Conservation (phyloP, 148 eudicot genomes). For the Persicaria maculosa region DNA sequence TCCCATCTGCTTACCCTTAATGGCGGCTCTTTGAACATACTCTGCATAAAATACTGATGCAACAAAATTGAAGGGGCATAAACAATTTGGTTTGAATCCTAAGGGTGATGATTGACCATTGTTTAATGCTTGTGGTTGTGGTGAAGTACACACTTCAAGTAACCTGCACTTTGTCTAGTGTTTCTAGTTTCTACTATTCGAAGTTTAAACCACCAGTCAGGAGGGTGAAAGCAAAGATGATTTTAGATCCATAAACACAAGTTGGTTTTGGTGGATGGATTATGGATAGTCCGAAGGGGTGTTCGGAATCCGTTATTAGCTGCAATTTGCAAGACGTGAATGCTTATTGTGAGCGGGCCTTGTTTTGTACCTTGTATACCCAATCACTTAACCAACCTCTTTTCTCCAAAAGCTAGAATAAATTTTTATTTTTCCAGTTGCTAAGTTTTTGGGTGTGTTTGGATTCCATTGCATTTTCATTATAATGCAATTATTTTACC, state of each 20-base stretch:
- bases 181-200: neutral
- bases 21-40: too few relatives aligned
- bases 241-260: neutral
- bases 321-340: neutral
- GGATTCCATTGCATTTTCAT: too few relatives aligned
- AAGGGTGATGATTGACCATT: neutral
- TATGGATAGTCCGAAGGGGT: neutral
- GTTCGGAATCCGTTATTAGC: neutral
- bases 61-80: neutral
- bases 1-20: too few relatives aligned
- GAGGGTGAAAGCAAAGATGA: neutral
- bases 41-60: neutral
- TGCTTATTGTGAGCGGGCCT: too few relatives aligned
- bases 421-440: too few relatives aligned
- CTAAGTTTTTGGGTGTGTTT: too few relatives aligned
- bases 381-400: too few relatives aligned
- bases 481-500: too few relatives aligned
- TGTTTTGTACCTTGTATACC: too few relatives aligned
- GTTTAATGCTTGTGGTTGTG: neutral
- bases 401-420: too few relatives aligned
- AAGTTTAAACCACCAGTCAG: neutral
- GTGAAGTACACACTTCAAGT: neutral
- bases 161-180: neutral
- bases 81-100: neutral
- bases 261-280: neutral